A percentile compares a stretch with the other conserved stretches of the same genome.
These are phyloP conservation scores for Lasiosphaeris hirsuta DNA, from an alignment of 495 filamentous ascomycete genomes.

Conservation along the genomic window DNA sequence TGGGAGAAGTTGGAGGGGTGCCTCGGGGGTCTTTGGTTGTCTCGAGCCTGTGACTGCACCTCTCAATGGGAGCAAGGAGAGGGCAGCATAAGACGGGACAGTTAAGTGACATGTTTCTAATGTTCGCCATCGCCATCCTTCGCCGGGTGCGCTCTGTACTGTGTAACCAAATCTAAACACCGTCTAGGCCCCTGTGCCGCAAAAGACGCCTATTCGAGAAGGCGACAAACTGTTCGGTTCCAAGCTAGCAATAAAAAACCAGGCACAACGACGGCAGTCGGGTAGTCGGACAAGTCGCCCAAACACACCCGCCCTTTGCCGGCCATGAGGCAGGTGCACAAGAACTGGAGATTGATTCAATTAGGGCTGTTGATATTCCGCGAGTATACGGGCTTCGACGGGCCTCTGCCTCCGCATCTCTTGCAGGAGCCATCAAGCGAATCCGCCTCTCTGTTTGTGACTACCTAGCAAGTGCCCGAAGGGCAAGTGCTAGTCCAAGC, in stretches of 20 bases:
- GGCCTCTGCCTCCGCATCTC: neutral
- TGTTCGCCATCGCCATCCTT: constrained; percentile 2
- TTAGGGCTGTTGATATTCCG: neutral
- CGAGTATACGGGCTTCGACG: neutral
- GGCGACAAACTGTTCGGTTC: neutral
- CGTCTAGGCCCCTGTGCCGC: constrained; percentile 4
- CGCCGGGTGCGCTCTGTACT: too few species aligned
- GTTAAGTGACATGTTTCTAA: neutral
- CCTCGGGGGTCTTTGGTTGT: neutral
- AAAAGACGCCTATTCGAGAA: constrained; percentile 10
- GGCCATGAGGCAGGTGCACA: constrained; percentile 11
- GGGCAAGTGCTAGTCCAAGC: too few species aligned
- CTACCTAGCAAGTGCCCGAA: too few species aligned
- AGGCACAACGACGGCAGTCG: constrained; percentile 3
- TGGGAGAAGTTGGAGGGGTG: neutral
- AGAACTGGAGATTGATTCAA: neutral
- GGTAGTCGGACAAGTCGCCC: neutral
- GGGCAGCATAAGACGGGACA: constrained; percentile 5
- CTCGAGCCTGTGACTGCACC: neutral
- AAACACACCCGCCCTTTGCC: constrained; percentile 1
- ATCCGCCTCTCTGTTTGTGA: too few species aligned
- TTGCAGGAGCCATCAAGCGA: too few species aligned
- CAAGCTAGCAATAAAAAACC: constrained; percentile 14
- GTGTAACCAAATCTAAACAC: neutral
- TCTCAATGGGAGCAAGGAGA: neutral